Conservation (phyloP, 2,329 filamentous ascomycete genomes). For the Drechslera avenae region DNA sequence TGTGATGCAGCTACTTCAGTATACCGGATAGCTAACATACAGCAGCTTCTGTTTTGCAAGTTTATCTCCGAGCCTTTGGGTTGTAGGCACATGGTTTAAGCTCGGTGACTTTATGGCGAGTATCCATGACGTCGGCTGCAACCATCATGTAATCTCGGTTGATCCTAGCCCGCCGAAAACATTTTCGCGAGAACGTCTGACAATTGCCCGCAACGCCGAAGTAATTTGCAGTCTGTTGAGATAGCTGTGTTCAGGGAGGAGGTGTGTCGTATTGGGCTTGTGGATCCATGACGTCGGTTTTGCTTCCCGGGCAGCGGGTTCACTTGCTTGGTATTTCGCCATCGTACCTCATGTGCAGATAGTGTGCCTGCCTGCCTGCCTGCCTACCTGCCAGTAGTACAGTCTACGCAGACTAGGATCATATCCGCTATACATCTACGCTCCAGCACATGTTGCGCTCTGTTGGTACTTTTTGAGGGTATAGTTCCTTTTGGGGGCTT, state of each 20-base stretch:
- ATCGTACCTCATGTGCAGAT: too few relatives aligned
- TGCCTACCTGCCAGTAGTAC: too few relatives aligned
- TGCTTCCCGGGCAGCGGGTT: not conserved
- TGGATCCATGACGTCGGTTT: not conserved
- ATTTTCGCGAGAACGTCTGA: too few relatives aligned
- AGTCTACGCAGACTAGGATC: too few relatives aligned
- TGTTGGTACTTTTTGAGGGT: too few relatives aligned
- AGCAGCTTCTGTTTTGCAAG: not conserved
- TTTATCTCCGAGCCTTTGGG: not conserved
- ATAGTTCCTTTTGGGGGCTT: too few relatives aligned
- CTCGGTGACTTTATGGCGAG: not conserved
- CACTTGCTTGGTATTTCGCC: too few relatives aligned
- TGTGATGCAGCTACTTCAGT: not conserved
- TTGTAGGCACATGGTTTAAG: not conserved
- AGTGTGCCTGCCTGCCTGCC: too few relatives aligned
- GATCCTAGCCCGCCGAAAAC: not conserved
- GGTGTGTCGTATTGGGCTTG: not conserved
- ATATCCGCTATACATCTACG: not conserved
- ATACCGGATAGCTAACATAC: too few relatives aligned
- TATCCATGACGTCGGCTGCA: not conserved
- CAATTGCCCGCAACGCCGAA: not conserved
- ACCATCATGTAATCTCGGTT: not conserved
- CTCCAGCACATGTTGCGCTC: too few relatives aligned
- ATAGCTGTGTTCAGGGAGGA: not conserved
- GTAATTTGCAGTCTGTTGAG: not conserved